A percentile compares a stretch with the other conserved stretches of the same genome.
These are phyloP conservation scores for Malus asiatica DNA, from an alignment of 306 rosid genomes.

Conservation along the genomic window DNA sequence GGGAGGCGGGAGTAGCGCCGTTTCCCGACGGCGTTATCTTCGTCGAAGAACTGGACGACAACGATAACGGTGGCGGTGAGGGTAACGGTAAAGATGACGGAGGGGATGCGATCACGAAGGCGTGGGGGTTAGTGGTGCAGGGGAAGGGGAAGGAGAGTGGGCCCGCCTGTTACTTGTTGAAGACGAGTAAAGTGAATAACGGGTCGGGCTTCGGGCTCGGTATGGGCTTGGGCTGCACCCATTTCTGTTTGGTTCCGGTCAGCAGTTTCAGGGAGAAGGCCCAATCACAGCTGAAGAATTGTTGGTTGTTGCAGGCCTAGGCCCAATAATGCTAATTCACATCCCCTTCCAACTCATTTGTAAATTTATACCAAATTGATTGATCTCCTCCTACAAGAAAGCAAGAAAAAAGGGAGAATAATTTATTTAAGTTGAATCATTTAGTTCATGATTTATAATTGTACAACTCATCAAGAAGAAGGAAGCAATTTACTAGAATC, in stretches of 20 bases:
- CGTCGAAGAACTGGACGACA: conserved; percentile 47
- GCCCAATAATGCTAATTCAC: background rate
- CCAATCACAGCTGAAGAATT: conserved; percentile 59
- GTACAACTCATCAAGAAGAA: background rate
- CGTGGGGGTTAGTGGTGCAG: conserved; percentile 73
- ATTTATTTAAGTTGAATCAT: background rate
- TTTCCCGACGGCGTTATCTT: conserved; percentile 68
- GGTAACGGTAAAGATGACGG: background rate
- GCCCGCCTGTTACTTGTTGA: conserved; percentile 58
- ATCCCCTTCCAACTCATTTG: background rate
- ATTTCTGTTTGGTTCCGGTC: conserved; percentile 52
- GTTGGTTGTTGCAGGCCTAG: conserved; percentile 44
- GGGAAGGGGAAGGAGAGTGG: conserved; percentile 49
- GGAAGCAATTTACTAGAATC: background rate
- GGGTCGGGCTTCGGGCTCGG: conserved; percentile 27
- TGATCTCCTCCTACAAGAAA: background rate
- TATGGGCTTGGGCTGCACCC: conserved; percentile 39
- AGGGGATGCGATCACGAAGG: conserved; percentile 27
- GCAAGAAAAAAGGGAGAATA: background rate
- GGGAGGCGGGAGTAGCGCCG: conserved; percentile 43
- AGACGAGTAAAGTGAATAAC: conserved; percentile 33
- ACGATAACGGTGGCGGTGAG: conserved; percentile 5
- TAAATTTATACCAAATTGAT: background rate
- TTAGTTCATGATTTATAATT: background rate
- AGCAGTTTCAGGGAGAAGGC: conserved; percentile 39